Percentiles rank a stretch among this genome's conserved stretches.
Evolutionary conservation across 495 filamentous ascomycete genomes (phyloP).

Genomic region (Annulohypoxylon maeteangense): DNA sequence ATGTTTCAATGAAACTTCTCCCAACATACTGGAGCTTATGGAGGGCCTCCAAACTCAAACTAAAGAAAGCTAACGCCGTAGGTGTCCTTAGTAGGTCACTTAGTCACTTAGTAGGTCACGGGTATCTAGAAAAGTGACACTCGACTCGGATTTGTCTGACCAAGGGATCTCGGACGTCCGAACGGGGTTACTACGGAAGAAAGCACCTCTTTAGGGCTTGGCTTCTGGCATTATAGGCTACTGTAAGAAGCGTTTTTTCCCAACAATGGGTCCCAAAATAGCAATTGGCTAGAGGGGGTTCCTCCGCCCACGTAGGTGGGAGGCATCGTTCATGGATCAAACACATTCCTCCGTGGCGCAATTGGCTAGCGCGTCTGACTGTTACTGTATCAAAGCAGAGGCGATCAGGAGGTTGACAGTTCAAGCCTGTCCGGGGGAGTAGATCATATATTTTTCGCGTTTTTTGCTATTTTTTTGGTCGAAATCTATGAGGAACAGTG

Average conservation of each 20-base stretch:
- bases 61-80: too few relatives aligned
- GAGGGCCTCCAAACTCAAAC: too few relatives aligned
- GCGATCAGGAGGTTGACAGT: constrained; percentile 12
- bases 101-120: too few relatives aligned
- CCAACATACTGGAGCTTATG: too few relatives aligned
- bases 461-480: neutral
- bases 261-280: neutral
- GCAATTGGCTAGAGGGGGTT: neutral
- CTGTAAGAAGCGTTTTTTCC: neutral
- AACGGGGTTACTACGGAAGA: neutral
- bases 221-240: neutral
- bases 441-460: neutral
- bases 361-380: constrained; percentile 13
- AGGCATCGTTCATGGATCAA: neutral
- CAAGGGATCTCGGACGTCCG: neutral
- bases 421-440: constrained; percentile 9
- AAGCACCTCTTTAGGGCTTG: neutral
- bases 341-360: neutral
- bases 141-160: neutral
- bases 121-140: too few relatives aligned
- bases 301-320: neutral
- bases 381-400: neutral
- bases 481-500: too few relatives aligned
- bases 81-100: too few relatives aligned
- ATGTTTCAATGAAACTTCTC: too few relatives aligned